Percentiles rank a stretch among this genome's conserved stretches.
These are phyloP conservation scores for Mariannaea sp. DNA, from an alignment of 2,329 filamentous ascomycete species.

Conservation along the genomic window DNA sequence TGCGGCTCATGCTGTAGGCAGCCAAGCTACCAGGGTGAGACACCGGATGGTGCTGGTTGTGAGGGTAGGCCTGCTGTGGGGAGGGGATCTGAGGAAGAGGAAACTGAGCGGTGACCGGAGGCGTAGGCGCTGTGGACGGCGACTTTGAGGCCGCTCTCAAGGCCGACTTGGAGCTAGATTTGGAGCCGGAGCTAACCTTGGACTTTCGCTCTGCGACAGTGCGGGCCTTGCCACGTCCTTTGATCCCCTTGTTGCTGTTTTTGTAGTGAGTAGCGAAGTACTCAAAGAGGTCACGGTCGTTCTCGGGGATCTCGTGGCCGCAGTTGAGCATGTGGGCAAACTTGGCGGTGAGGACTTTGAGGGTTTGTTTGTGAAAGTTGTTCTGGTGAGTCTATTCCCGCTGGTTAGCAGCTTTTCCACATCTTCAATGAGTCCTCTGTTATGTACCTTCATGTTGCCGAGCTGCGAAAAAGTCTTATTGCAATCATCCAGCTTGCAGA, in stretches of 20 bases:
- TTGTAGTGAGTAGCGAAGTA: slow-evolving; percentile 92
- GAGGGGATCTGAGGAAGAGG: slow-evolving; percentile 37
- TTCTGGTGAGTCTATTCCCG: slow-evolving; percentile 83
- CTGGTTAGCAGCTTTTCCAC: slow-evolving; percentile 8
- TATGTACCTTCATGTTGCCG: slow-evolving; percentile 82
- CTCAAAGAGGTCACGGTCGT: slow-evolving; percentile 77
- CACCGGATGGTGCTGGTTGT: slow-evolving; percentile 37
- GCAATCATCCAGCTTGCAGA: slow-evolving; percentile 82
- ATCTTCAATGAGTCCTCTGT: slow-evolving; percentile 14
- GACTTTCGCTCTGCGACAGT: slow-evolving; percentile 55
- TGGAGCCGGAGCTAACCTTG: slow-evolving; percentile 35
- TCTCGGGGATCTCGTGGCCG: slow-evolving; percentile 58
- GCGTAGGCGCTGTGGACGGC: slow-evolving; percentile 19
- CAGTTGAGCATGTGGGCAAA: slow-evolving; percentile 68
- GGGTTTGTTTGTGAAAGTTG: slow-evolving; percentile 81
- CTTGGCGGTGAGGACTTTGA: slow-evolving; percentile 70
- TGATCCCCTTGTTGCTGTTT: slow-evolving; percentile 98
- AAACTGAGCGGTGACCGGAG: slow-evolving; percentile 29
- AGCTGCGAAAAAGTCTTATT: slow-evolving; percentile 87
- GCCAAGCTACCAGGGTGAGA: slow-evolving; percentile 39
- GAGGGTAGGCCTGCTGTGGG: slow-evolving; percentile 25
- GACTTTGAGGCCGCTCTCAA: background rate
- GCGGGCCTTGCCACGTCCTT: slow-evolving; percentile 87
- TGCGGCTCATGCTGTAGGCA: slow-evolving; percentile 42
- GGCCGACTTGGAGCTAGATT: background rate